Conservation (phyloP, 371 early-diverging fungal genomes). For the Saksenaea oblongispora region DNA sequence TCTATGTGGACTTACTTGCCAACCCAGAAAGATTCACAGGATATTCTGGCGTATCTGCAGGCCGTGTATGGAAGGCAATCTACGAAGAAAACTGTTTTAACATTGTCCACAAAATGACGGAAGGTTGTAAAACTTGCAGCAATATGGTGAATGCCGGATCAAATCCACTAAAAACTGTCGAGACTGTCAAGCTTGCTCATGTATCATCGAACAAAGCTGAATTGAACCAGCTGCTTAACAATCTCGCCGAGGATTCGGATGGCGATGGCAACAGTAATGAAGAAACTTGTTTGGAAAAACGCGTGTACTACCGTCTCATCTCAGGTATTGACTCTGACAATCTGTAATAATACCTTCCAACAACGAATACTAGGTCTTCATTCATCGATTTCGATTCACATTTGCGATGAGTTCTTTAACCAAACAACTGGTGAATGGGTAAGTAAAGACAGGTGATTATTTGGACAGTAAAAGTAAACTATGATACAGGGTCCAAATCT, state of each 20-base stretch:
- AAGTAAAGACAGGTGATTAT: slow-evolving; percentile 15
- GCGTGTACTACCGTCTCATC: slow-evolving; percentile 89
- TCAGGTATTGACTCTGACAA: slow-evolving; percentile 64
- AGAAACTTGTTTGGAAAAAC: slow-evolving; percentile 84
- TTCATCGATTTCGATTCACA: slow-evolving; percentile 96
- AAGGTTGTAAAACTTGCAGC: slow-evolving; percentile 49
- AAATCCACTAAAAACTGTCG: slow-evolving; percentile 7
- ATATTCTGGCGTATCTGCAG: slow-evolving; percentile 88
- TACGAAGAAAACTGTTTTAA: slow-evolving; percentile 96
- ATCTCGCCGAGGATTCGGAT: slow-evolving; percentile 55
- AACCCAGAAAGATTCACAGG: slow-evolving; percentile 98
- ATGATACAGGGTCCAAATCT: slow-evolving; percentile 70
- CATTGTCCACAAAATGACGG: slow-evolving; percentile 64
- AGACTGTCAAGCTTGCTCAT: slow-evolving; percentile 30
- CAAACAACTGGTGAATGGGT: slow-evolving; percentile 87
- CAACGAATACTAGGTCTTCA: slow-evolving; percentile 71
- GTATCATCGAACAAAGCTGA: slow-evolving; percentile 33
- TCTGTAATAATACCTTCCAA: not conserved
- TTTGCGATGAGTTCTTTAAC: slow-evolving; percentile 91
- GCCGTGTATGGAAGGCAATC: slow-evolving; percentile 91
- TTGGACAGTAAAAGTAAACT: not conserved
- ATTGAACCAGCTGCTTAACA: slow-evolving; percentile 42
- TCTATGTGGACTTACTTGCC: slow-evolving; percentile 84
- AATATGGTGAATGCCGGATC: slow-evolving; percentile 31
- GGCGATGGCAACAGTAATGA: slow-evolving; percentile 28